A percentile compares a stretch with the other conserved stretches of the same genome.
Conservation (phyloP, 495 filamentous ascomycete genomes). For the Parathielavia hyrcaniae region DNA sequence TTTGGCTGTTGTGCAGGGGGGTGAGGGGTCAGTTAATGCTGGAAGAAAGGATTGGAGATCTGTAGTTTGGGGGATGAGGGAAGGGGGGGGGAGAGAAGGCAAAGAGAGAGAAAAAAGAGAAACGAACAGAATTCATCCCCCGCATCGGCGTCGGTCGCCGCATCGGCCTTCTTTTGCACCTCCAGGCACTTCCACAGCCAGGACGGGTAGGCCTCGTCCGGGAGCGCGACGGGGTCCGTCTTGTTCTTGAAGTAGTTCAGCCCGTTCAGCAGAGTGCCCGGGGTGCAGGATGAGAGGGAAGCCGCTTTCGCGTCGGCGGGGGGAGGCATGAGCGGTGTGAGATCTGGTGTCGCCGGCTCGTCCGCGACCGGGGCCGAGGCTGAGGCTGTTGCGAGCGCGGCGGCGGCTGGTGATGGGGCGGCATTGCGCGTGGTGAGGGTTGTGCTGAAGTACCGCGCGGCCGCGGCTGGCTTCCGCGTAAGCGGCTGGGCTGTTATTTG, state of each 20-base stretch:
- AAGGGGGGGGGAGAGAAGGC: neutral
- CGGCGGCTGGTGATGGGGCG: constrained; percentile 25
- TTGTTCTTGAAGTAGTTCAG: constrained; percentile 79
- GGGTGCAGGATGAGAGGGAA: constrained; percentile 44
- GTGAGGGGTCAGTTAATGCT: neutral
- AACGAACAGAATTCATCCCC: constrained; percentile 71
- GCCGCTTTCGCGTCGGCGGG: constrained; percentile 14
- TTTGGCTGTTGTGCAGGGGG: constrained; percentile 52
- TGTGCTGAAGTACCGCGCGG: constrained; percentile 29
- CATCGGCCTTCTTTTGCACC: constrained; percentile 42
- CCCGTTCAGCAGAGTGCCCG: constrained; percentile 68
- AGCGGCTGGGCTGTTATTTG: constrained; percentile 15
- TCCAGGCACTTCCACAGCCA: constrained; percentile 84
- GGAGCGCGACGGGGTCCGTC: constrained; percentile 64
- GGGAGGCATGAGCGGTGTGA: constrained; percentile 23
- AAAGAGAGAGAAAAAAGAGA: neutral
- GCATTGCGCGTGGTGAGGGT: constrained; percentile 27
- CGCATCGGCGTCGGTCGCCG: constrained; percentile 37
- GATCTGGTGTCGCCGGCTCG: constrained; percentile 8
- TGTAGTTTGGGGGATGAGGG: neutral
- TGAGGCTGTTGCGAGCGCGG: constrained; percentile 12
- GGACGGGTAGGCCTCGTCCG: constrained; percentile 79
- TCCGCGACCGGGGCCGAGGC: neutral
- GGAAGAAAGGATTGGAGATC: neutral
- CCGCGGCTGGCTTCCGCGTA: constrained; percentile 1